A percentile compares a stretch with the other conserved stretches of the same genome.
These are phyloP conservation scores for Wallacemonas sp. DNA, from an alignment of 208 protist species.

Conservation along the genomic window DNA sequence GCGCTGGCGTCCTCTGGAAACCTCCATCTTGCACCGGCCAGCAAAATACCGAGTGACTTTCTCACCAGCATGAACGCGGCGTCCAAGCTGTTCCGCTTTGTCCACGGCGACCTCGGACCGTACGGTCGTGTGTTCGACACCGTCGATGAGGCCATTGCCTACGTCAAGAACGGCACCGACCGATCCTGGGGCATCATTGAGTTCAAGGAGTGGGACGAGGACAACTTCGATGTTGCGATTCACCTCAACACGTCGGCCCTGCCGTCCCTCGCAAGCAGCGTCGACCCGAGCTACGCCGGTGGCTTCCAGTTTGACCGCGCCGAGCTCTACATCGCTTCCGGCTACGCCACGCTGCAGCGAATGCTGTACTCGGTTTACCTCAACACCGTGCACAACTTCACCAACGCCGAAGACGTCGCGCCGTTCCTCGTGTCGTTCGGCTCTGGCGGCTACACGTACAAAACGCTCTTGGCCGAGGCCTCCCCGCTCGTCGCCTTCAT, in stretches of 20 bases:
- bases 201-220: conserved; percentile 29
- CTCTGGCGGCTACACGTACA: conserved; percentile 32
- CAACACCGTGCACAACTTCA: conserved; percentile 11
- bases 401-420: conserved; percentile 19
- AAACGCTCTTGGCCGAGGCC: conserved; percentile 45
- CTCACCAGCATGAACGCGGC: conserved; percentile 31
- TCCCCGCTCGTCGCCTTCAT: conserved; percentile 39
- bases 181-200: conserved; percentile 44
- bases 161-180: neutral
- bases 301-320: conserved; percentile 35
- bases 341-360: conserved; percentile 47
- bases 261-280: conserved; percentile 25
- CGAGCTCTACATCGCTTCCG: conserved; percentile 49
- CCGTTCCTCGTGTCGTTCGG: conserved; percentile 35
- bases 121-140: conserved; percentile 30
- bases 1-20: conserved; percentile 43
- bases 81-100: conserved; percentile 36
- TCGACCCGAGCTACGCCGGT: conserved; percentile 33
- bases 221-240: conserved; percentile 47
- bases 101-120: conserved; percentile 28
- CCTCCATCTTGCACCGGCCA: conserved; percentile 41
- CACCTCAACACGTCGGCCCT: conserved; percentile 46
- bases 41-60: conserved; percentile 22
- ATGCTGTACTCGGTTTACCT: conserved; percentile 40
- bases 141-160: conserved; percentile 27